These are phyloP conservation scores for Globisporangium sylvaticum DNA, from an alignment of 352 stramenopile species.

Conservation along the genomic window DNA sequence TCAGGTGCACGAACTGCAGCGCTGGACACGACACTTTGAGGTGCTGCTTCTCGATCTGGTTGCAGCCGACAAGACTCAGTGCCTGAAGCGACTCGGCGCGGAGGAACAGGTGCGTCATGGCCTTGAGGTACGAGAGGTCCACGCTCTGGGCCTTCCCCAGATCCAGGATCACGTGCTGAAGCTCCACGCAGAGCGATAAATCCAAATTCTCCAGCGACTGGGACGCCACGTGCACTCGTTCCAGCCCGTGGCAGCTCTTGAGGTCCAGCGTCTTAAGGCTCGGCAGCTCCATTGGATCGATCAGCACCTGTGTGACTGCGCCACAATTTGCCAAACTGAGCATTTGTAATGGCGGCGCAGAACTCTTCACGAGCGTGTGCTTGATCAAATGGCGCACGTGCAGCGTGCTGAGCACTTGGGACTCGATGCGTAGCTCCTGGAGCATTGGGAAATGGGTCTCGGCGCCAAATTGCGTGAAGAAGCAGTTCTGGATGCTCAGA, in stretches of 20 bases:
- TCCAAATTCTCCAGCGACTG: conserved; percentile 35
- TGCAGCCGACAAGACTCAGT: conserved; percentile 48
- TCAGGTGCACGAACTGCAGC: conserved; percentile 30
- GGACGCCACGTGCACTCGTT: conserved; percentile 54
- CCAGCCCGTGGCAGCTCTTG: conserved; percentile 40
- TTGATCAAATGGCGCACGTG: conserved; percentile 44
- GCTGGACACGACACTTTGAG: conserved; percentile 37
- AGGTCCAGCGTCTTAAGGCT: conserved; percentile 36
- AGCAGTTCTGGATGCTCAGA: conserved; percentile 43
- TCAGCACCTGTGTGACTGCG: conserved; percentile 51
- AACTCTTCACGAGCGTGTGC: conserved; percentile 18
- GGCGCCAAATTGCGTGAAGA: conserved; percentile 34
- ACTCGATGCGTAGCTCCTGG: conserved; percentile 42
- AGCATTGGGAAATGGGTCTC: conserved; percentile 45
- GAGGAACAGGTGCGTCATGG: conserved; percentile 52
- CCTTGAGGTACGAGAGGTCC: conserved; percentile 64
- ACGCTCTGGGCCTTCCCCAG: conserved; percentile 26
- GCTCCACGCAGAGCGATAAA: conserved; percentile 36
- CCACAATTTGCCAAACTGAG: conserved; percentile 46
- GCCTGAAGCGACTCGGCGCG: conserved; percentile 32
- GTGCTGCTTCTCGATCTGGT: conserved; percentile 30
- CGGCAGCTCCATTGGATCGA: conserved; percentile 54
- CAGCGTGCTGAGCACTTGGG: conserved; percentile 39
- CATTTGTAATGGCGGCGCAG: conserved; percentile 18
- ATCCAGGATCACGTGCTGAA: conserved; percentile 49